Percentiles rank a stretch among this genome's conserved stretches.
These are phyloP conservation scores for Ophiostoma himal-ulmi DNA, from an alignment of 2,329 filamentous ascomycete species.

Conservation along the genomic window DNA sequence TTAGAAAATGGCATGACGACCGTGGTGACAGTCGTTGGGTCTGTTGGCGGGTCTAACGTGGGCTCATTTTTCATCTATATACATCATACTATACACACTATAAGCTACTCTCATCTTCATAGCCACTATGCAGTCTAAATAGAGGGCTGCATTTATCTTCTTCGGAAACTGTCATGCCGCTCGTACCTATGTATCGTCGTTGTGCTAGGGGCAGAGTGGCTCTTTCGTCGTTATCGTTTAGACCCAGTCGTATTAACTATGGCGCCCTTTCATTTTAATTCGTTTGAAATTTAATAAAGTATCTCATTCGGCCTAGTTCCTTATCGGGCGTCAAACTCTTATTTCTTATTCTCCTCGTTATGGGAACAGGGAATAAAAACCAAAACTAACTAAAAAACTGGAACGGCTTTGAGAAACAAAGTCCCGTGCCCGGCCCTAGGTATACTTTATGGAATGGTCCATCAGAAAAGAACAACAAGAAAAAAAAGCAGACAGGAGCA, in stretches of 20 bases:
- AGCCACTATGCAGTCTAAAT: neutral
- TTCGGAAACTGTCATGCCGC: neutral
- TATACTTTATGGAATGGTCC: neutral
- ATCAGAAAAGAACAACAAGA: too few relatives aligned
- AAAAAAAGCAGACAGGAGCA: too few relatives aligned
- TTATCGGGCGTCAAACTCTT: slow-evolving; percentile 1
- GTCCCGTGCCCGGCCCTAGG: neutral
- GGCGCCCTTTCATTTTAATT: slow-evolving; percentile 7
- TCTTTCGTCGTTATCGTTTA: slow-evolving; percentile 8
- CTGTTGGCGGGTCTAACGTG: neutral
- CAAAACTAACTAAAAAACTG: too few relatives aligned
- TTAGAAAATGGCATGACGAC: neutral
- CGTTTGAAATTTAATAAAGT: neutral
- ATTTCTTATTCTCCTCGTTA: neutral
- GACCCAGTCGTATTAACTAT: neutral
- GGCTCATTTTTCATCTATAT: neutral
- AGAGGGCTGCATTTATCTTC: slow-evolving; percentile 11
- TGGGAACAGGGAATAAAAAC: neutral
- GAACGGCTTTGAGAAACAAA: neutral
- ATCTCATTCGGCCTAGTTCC: neutral
- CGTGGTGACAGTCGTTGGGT: neutral
- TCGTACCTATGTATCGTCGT: neutral
- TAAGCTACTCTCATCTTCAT: neutral
- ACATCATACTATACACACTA: neutral
- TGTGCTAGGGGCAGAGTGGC: neutral